Conservation (phyloP, 805 yeast genomes). For the Cyberlindnera amylophila region DNA sequence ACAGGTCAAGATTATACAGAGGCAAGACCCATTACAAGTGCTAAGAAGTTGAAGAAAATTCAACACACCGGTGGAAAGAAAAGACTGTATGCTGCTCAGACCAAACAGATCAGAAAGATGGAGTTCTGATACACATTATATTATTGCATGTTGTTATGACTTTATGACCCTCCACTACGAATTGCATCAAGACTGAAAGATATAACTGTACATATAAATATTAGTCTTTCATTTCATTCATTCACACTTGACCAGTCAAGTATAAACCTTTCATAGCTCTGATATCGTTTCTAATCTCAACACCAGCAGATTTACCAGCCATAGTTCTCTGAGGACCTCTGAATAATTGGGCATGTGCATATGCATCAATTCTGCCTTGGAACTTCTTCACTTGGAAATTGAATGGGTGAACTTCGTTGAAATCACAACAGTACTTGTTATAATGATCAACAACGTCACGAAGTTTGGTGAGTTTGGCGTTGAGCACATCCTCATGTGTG, state of each 20-base stretch:
- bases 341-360: slow-evolving; percentile 20
- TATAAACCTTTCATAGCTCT: slow-evolving; percentile 40
- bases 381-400: slow-evolving; percentile 29
- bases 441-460: slow-evolving; percentile 29
- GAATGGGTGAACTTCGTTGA: slow-evolving; percentile 26
- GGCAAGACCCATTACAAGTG: slow-evolving; percentile 1
- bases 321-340: slow-evolving; percentile 21
- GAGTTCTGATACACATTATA: slow-evolving; percentile 13
- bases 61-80: slow-evolving; percentile 4
- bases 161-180: slow-evolving; percentile 1
- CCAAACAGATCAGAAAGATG: slow-evolving; percentile 8
- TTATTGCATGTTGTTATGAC: background rate
- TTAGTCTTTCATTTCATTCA: too few relatives aligned
- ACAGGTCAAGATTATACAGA: slow-evolving; percentile 12
- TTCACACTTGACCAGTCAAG: slow-evolving; percentile 34
- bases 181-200: background rate
- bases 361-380: slow-evolving; percentile 24
- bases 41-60: background rate
- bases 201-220: background rate
- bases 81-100: slow-evolving; percentile 14
- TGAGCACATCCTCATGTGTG: slow-evolving; percentile 13
- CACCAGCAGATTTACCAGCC: slow-evolving; percentile 19
- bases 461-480: slow-evolving; percentile 29
- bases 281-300: slow-evolving; percentile 28
- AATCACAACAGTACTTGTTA: slow-evolving; percentile 17